phyloP scores from a whole-genome alignment of 1,284 basidiomycete species.

The Albatrellus sp. region DNA sequence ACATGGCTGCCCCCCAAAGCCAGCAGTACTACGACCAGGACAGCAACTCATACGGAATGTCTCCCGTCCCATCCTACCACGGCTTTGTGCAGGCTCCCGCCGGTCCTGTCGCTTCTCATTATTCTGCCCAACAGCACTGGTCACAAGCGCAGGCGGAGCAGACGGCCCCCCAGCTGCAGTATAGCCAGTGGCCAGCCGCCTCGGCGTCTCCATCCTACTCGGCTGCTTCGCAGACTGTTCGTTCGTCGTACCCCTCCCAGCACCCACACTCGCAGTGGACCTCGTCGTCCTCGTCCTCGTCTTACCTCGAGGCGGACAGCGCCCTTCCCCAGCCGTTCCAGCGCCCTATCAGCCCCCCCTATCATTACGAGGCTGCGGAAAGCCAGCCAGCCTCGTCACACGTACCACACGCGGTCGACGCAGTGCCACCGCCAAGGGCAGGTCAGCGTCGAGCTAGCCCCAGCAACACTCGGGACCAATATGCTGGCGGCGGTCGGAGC shows the following conservation, averaged over 20 bases:
- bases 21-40: conserved; percentile 33
- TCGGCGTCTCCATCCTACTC: too few species aligned
- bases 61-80: conserved; percentile 24
- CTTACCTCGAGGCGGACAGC: conserved; percentile 14
- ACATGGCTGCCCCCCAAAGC: conserved; percentile 18
- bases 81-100: conserved; percentile 25
- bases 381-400: conserved; percentile 6
- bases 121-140: conserved; percentile 36
- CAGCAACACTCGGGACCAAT: conserved; percentile 17
- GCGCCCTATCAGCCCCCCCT: conserved; percentile 10
- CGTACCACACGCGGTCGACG: conserved; percentile 21
- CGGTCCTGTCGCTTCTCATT: conserved; percentile 21
- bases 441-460: conserved; percentile 37
- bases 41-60: conserved; percentile 5
- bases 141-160: conserved; percentile 24
- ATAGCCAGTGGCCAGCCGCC: conserved; percentile 28
- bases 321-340: conserved; percentile 16
- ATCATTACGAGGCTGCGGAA: conserved; percentile 4
- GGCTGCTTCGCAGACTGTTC: too few species aligned
- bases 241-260: conserved; percentile 11
- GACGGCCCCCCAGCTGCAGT: conserved; percentile 19
- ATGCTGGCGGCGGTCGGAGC: conserved; percentile 19
- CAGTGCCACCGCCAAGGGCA: conserved; percentile 54
- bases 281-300: conserved; percentile 18
- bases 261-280: conserved; percentile 27